Base-by-base conservation (phyloP, 495 filamentous ascomycete species). In the Amniculicola lignicola region DNA sequence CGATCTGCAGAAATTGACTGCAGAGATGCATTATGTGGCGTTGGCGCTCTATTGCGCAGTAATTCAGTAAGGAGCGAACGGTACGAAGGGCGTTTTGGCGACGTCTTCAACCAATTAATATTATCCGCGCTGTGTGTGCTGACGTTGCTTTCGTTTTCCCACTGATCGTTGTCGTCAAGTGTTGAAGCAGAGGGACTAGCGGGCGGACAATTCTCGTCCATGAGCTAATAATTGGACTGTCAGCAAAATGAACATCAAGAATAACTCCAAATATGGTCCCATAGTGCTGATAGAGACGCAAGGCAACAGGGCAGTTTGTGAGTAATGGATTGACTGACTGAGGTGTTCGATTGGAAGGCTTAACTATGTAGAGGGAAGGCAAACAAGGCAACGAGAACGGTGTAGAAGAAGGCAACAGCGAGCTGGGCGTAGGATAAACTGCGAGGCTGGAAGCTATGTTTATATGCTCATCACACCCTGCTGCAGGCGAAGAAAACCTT, bases 161-260 rank as follows among this genome's bases (percentile, higher is more conserved):
- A n/a, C n/a, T n/a, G n/a, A n/a, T n/a, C n/a, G n/a, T 44, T 15
- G 40, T 22, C 25, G 19, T 22, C 40, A 44, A 22, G 19, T 44
- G 19, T 44, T 15, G 19, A 22, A 44, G 40, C 25, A 44, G 40
- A 44, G 40, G 19, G 40, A 44, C 40, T 6, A 23, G 40, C 40
- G 19, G 19, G 40, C 7, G 40, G 19, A 44, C 10, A 44, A 24
- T 44, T 44, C 3, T 44, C 19, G 40, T 44, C 40, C 19, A 44
- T 44, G 19, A 44, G 15, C 15, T 44, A 44, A 44, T 44, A 44
- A 44, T 44, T 44, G 21, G 37, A 44, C 25, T 24, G 19, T 44
- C 19, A 44, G 40, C 40, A 44, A 44, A 44, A 44, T 44, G 19
- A 25, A 44, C 15, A 39, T 39, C n/a, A 15, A 39, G 36, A 39